Evolutionary conservation across 1,139 yeast species (phyloP).

Genomic region (Yamadazyma sp.): DNA sequence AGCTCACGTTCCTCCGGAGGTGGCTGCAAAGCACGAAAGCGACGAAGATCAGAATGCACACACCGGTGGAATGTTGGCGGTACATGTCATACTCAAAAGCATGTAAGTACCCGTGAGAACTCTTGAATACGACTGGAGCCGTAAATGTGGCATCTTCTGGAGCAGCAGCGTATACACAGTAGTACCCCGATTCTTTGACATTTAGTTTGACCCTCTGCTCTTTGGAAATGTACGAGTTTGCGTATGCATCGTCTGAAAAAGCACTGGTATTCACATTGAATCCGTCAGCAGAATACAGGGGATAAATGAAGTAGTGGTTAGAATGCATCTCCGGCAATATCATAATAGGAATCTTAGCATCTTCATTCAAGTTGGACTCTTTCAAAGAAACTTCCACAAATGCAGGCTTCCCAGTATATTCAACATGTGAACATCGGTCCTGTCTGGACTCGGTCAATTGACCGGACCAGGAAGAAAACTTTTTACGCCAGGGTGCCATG

Average conservation of each 20-base stretch:
- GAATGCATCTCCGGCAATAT: constrained; percentile 22
- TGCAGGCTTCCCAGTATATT: constrained; percentile 4
- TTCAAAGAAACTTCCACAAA: constrained; percentile 8
- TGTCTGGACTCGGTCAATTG: constrained; percentile 3
- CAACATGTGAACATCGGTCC: constrained; percentile 8
- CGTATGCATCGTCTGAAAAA: constrained; percentile 3
- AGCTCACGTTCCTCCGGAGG: constrained; percentile 26
- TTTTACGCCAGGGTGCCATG: too few species aligned
- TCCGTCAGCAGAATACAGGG: constrained; percentile 14
- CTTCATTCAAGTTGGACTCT: constrained; percentile 7
- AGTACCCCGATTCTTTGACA: constrained; percentile 28
- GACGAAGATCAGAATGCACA: constrained; percentile 19
- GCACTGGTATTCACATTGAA: constrained; percentile 10
- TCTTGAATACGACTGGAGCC: constrained; percentile 23
- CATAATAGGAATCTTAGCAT: constrained; percentile 21
- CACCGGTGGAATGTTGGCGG: constrained; percentile 18
- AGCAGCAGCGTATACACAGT: constrained; percentile 36
- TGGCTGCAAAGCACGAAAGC: constrained; percentile 27
- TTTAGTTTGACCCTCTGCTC: constrained; percentile 13
- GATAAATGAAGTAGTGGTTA: background rate
- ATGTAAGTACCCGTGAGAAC: constrained; percentile 30
- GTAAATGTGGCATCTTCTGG: constrained; percentile 14
- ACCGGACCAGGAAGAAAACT: too few species aligned
- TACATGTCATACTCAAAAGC: constrained; percentile 21
- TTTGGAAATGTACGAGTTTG: constrained; percentile 6